Base-by-base conservation (phyloP, 2,329 filamentous ascomycete species). In the Huntiella omanensis region DNA sequence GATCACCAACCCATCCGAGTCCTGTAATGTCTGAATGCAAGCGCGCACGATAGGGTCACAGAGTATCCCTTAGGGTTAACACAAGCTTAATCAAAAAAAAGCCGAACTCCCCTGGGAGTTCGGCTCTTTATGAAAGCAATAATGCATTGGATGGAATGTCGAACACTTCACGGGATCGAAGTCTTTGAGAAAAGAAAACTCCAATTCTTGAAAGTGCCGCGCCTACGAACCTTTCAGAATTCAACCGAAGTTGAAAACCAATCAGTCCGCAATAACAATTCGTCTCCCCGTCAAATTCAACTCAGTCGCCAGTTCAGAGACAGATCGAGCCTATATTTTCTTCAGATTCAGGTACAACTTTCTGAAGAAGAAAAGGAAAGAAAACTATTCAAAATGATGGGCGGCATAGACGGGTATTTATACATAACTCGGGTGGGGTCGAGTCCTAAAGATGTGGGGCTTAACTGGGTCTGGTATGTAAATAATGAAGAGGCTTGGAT, bases 171-270 rank as follows among this genome's bases (percentile, higher is more conserved):
- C 72, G 72, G 72, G 70, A 75, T 67, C 68, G 70, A 65, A 65
- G 64, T 51, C 45, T 49, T 43, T 33, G 37, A 43, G 45, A 41
- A 35, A 42, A 63, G 67, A 67, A 71, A 64, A 71, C 67, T 62
- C 66, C 70, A 74, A 75, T 76, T 75, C 71, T 75, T 75, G 62
- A 61, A 73, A 74, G 70, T 70, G 64, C 68, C 71, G 67, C 57
- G 48, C 48, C 48, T 49, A 47, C 22, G 22, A 28, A 28, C 22
- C 22, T 28, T 10, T 28, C 44, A 49, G 44, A 46, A 40, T 33
- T 44, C 36, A 34, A 39, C 13, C 5, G 13, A 57, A 55, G 54
- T 43, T 13, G 44, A 40, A 41, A 45, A 13, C 35, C 45, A 33
- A 45, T 22, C 10, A 33, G 16, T 54, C 53, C 55, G 42, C 53